Conservation (phyloP, 1,284 basidiomycete species). For the Microbotryum violaceum region DNA sequence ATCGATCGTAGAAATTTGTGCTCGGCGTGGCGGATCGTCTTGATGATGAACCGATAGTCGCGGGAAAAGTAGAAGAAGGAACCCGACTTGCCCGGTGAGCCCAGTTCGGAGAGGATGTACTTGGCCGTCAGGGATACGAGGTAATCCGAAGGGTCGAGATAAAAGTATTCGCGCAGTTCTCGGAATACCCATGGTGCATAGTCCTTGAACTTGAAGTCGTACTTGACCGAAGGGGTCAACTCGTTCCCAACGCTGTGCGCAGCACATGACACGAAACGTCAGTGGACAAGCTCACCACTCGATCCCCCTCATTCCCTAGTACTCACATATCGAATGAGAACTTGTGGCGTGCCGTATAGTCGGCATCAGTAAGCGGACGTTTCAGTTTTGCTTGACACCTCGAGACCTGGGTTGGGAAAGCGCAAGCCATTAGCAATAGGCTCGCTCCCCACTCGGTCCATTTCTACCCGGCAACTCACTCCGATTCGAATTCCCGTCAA, state of each 20-base stretch:
- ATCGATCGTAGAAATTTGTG: conserved; percentile 87
- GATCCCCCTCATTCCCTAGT: not conserved
- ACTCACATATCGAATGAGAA: conserved; percentile 93
- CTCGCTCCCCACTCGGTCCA: not conserved
- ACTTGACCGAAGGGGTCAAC: conserved; percentile 88
- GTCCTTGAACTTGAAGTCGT: conserved; percentile 99
- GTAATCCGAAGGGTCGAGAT: conserved; percentile 94
- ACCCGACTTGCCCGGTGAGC: conserved; percentile 96
- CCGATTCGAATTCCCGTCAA: conserved; percentile 94
- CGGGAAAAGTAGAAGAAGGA: conserved; percentile 99
- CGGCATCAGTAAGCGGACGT: conserved; percentile 71
- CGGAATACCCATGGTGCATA: conserved; percentile 98
- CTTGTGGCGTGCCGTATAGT: conserved; percentile 86
- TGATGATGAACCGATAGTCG: conserved; percentile 99
- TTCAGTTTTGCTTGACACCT: conserved; percentile 92
- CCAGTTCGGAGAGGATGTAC: conserved; percentile 95
- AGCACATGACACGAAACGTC: not conserved
- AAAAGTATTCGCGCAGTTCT: conserved; percentile 86
- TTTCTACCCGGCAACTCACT: conserved; percentile 48
- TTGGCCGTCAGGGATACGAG: conserved; percentile 90
- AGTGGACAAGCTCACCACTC: not conserved
- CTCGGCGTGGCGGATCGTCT: conserved; percentile 90
- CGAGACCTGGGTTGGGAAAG: conserved; percentile 58
- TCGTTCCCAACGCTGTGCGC: conserved; percentile 80
- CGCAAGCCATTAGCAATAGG: not conserved